A percentile compares a stretch with the other conserved stretches of the same genome.
phyloP scores from a whole-genome alignment of 805 yeast species.

The Wickerhamiella shivajii region DNA sequence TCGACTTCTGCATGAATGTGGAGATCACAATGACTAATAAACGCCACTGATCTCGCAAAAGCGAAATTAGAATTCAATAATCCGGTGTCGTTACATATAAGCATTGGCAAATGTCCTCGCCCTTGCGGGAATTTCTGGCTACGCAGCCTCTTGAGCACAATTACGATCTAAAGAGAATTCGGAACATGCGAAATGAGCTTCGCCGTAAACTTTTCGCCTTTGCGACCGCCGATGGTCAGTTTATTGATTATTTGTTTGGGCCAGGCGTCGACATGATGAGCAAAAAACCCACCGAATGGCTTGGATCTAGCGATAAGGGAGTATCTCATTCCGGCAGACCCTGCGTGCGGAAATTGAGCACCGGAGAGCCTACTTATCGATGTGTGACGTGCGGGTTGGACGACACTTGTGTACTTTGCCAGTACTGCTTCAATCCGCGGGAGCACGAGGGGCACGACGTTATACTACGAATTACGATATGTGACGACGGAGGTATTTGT shows the following conservation, averaged over 20 bases:
- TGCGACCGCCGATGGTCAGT: slow-evolving; percentile 30
- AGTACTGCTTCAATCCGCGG: slow-evolving; percentile 54
- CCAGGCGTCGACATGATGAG: not conserved
- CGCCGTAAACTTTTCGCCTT: slow-evolving; percentile 32
- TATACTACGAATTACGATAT: slow-evolving; percentile 42
- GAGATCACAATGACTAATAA: no score
- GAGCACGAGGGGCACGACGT: slow-evolving; percentile 63
- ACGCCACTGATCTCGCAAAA: no score
- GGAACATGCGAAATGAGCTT: slow-evolving; percentile 19
- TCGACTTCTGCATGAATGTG: no score
- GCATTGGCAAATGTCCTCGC: no score
- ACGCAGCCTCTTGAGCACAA: slow-evolving; percentile 21
- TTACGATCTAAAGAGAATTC: slow-evolving; percentile 16
- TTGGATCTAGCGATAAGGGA: slow-evolving; percentile 13
- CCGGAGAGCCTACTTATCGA: slow-evolving; percentile 71
- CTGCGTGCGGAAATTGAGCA: slow-evolving; percentile 55
- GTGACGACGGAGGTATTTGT: slow-evolving; percentile 61
- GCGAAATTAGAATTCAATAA: no score
- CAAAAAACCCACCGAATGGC: slow-evolving; percentile 14
- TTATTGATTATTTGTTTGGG: slow-evolving; percentile 17
- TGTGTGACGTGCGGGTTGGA: slow-evolving; percentile 65
- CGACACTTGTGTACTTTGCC: slow-evolving; percentile 74
- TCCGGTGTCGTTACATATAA: no score
- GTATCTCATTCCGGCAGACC: slow-evolving; percentile 47
- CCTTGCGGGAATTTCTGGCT: slow-evolving; percentile 18